Base-by-base conservation (phyloP, 768 basidiomycete species). In the Butyriboletus loyo region DNA sequence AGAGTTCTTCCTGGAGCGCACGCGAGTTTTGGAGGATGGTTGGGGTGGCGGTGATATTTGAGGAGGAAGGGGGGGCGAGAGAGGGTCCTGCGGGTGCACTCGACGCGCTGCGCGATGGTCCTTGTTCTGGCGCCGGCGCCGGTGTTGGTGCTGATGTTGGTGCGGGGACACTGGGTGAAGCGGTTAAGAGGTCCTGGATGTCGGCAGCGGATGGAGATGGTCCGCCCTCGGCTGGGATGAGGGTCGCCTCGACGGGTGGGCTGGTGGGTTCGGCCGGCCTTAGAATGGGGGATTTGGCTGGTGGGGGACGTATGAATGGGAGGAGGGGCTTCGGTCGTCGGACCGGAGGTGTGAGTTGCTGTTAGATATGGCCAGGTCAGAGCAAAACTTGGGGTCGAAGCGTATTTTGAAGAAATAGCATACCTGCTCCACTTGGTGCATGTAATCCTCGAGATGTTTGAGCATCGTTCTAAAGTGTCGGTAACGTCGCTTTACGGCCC, bases 1-100 rank as follows among this genome's bases (percentile, higher is more conserved):
- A 79, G 42, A 95, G 81, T 22, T 89, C 82, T 46, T 90, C 81
- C 24, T 95, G 92, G 3, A 87, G 71, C 1, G 78, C 75, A 32
- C 67, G 77, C n/a, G 86, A 81, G 53, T 81, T 79, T 60, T 82
- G 77, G 22, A 80, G 69, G 60, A 76, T 73, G 5, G 74, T 70
- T 4, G 75, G 73, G 21, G 66, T 58, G 21, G 71, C 61, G 17
- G 70, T 71, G 31, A 71, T 52, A 5, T 69, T 65, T 13, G 74
- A 69, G 13, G 77, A 59, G 50, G 69, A 62, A 8, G 66, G 69
- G 34, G 63, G 56, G 22, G 66, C 65, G 19, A 69, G 64, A 7
- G 70, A 67, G 48, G 24, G 61, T 53, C 52, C 61, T 50, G 32
- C 52, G 31, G 60, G 63, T 50, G 56, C 49, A 30, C 34, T 54